Evolutionary conservation across 1,284 basidiomycete genomes (phyloP).

Genomic region (Xanthoconium separans): DNA sequence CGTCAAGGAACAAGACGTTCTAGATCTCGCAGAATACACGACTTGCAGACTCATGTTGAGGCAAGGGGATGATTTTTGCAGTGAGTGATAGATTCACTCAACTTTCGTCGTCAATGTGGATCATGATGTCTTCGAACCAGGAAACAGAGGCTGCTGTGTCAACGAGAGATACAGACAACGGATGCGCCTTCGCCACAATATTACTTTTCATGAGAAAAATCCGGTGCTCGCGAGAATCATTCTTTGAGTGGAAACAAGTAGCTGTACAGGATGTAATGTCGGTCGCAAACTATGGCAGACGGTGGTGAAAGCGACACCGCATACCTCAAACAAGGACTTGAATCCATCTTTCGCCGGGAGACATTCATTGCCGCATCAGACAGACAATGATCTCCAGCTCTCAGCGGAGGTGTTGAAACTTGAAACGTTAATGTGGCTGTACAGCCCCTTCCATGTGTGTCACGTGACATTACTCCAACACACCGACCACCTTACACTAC

Average conservation of each 20-base stretch:
- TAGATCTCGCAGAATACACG: conserved; percentile 48
- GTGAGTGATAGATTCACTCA: conserved; percentile 38
- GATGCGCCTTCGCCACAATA: conserved; percentile 37
- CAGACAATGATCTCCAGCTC: conserved; percentile 13
- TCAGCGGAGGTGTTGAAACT: conserved; percentile 8
- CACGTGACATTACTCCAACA: conserved; percentile 23
- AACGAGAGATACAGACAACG: conserved; percentile 54
- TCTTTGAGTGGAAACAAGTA: conserved; percentile 12
- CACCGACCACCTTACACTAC: background rate
- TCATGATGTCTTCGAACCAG: conserved; percentile 28
- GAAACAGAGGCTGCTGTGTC: conserved; percentile 48
- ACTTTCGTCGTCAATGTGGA: background rate
- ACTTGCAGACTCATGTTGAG: conserved; percentile 50
- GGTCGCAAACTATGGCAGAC: conserved; percentile 71
- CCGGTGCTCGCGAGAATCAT: conserved; percentile 21
- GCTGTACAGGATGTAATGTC: conserved; percentile 36
- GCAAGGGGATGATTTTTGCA: conserved; percentile 50
- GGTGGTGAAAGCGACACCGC: conserved; percentile 49
- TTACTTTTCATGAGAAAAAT: conserved; percentile 15
- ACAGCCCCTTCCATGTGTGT: background rate
- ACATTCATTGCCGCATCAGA: conserved; percentile 1
- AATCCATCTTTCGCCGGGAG: conserved; percentile 35
- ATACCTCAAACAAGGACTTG: conserved; percentile 75
- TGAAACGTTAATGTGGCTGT: background rate
- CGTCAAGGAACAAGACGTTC: conserved; percentile 54